Base-by-base conservation (phyloP, 345 rosid species). In the Kandelia obovata region DNA sequence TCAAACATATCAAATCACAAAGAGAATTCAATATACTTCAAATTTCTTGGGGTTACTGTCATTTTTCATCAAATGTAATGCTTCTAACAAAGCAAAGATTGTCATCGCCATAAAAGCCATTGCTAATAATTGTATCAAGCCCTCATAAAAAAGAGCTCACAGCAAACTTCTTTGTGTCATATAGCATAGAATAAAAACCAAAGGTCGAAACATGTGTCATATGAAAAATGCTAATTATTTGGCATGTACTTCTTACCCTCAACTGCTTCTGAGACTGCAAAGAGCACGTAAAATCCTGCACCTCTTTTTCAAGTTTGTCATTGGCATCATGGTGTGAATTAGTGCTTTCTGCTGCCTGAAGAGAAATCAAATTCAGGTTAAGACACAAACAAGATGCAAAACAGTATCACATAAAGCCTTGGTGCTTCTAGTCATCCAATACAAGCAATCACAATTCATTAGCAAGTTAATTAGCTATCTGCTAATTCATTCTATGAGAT, bases 331-430 rank as follows among this genome's bases (percentile, higher is more conserved):
- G 11, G 35, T 28, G 57, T n/a, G 64, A 72, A 25, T 4, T 35
- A 15, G 15, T 65, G 5, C 26, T 57, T 51, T 57, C 70, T 65
- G 21, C 52, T 58, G n/a, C 70, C 75, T 72, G 65, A 59, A 32
- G 28, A 25, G 43, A 58, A 58, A 15, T 35, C 60, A 65, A 56
- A 21, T 23, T 10, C 11, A 20, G 5, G 56, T 58, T n/a, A 65
- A 43, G 65, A 46, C 28, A 25, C 28, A 27, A 25, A 56, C 25
- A 56, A 23, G 17, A 56, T 10, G 16, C 13, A 56, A 56, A 21
- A 56, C 2, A 1, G 16, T 25, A 21, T 15, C 1, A 1, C 59
- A 56, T 8, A 27, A 56, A 27, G 16, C 25, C 16, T 15, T 56
- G 16, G 30, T 56, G 59, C 30, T n/a, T 55, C 28, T 56, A 56